Percentiles rank a stretch among this genome's conserved stretches.
phyloP scores from a whole-genome alignment of 768 basidiomycete genomes.

The Agrocybe chaxingu region DNA sequence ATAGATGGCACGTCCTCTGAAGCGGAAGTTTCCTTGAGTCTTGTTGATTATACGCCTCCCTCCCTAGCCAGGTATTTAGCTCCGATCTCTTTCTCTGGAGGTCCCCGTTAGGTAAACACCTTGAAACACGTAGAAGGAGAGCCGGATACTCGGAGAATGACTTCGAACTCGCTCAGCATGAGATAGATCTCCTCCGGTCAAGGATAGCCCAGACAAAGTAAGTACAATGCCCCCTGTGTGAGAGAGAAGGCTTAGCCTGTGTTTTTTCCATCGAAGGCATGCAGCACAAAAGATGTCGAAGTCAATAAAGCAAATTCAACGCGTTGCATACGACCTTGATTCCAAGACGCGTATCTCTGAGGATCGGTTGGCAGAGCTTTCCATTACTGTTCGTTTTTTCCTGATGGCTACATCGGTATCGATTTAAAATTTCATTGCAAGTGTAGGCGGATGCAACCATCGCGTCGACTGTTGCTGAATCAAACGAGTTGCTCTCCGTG shows the following conservation, averaged over 20 bases:
- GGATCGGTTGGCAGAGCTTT: constrained; percentile 17
- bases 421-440: background rate
- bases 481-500: constrained; percentile 1
- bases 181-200: constrained; percentile 7
- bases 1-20: too few relatives aligned
- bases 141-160: constrained; percentile 11
- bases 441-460: constrained; percentile 16
- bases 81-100: background rate
- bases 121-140: constrained; percentile 2
- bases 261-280: constrained; percentile 7
- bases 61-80: background rate
- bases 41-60: background rate
- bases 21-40: background rate
- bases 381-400: constrained; percentile 16
- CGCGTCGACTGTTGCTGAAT: constrained; percentile 5
- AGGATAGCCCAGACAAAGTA: constrained; percentile 15
- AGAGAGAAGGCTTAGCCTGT: background rate
- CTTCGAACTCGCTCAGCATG: constrained; percentile 10
- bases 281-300: constrained; percentile 10
- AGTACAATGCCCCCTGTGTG: background rate
- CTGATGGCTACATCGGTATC: background rate
- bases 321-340: constrained; percentile 8
- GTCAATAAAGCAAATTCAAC: constrained; percentile 15
- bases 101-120: background rate
- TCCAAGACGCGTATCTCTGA: constrained; percentile 9